Evolutionary conservation across 169 alveolate genomes (phyloP).

Genomic region (Cryptosporidium tyzzeri): DNA sequence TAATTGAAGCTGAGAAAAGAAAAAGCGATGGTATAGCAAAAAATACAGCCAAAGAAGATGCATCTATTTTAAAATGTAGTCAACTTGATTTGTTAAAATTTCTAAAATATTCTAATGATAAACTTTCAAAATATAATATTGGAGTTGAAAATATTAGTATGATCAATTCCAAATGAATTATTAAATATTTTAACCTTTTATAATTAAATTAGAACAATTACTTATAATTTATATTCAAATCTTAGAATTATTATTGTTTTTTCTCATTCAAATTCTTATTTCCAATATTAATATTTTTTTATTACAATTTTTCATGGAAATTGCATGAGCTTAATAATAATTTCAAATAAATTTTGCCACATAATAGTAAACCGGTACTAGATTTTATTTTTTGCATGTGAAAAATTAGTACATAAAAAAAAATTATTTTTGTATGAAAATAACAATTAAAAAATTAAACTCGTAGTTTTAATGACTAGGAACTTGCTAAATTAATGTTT

Average conservation of each 20-base stretch:
- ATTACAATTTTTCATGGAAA: not conserved
- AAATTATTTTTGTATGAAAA: not conserved
- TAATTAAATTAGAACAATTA: not conserved
- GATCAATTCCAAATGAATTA: not conserved
- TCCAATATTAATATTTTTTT: not conserved
- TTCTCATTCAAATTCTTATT: not conserved
- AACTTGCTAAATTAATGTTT: no score
- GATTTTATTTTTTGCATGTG: not conserved
- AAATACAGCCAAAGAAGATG: not conserved
- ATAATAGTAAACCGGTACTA: not conserved
- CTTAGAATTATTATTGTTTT: not conserved
- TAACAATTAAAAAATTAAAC: not conserved
- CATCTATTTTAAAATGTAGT: not conserved
- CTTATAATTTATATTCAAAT: not conserved
- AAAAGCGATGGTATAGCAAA: not conserved
- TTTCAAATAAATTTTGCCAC: not conserved
- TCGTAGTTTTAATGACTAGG: not conserved
- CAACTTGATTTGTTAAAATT: constrained; percentile 18
- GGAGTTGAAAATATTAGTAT: not conserved
- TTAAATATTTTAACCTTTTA: not conserved
- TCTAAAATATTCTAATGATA: constrained; percentile 25
- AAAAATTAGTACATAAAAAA: not conserved
- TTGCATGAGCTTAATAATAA: not conserved
- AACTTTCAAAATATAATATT: constrained; percentile 33
- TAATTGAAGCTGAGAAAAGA: not conserved